Evolutionary conservation across 2,329 filamentous ascomycete species (phyloP).

Genomic region (Claviceps sp.): DNA sequence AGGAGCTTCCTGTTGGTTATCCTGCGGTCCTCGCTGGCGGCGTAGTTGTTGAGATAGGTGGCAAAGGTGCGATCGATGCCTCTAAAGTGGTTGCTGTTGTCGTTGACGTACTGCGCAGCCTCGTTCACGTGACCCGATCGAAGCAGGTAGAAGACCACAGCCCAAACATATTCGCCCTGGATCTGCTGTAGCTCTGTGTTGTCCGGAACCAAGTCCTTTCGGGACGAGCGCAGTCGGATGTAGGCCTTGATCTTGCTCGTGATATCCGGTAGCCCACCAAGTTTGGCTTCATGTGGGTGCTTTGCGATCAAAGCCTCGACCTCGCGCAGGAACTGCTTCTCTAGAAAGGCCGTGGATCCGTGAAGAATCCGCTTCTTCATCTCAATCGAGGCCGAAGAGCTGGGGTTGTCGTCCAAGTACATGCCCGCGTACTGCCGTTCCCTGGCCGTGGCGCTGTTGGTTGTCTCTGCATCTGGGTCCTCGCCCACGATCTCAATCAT

Average conservation of each 20-base stretch:
- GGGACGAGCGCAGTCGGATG: conserved; percentile 63
- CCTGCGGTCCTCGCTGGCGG: conserved; percentile 60
- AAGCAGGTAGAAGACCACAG: conserved; percentile 82
- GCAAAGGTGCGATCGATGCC: conserved; percentile 85
- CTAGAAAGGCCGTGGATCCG: conserved; percentile 68
- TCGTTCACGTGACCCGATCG: conserved; percentile 74
- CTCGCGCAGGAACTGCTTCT: conserved; percentile 66
- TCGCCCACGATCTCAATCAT: conserved; percentile 70
- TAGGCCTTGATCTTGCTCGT: conserved; percentile 88
- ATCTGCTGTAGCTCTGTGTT: conserved; percentile 69
- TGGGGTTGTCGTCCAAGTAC: conserved; percentile 63
- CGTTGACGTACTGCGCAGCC: conserved; percentile 74
- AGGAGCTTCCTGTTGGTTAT: conserved; percentile 62
- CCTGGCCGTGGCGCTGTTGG: conserved; percentile 50
- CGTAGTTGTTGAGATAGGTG: conserved; percentile 76
- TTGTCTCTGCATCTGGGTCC: conserved; percentile 43
- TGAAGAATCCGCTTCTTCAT: conserved; percentile 69
- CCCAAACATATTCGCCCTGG: conserved; percentile 80
- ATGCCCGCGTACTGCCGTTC: conserved; percentile 64
- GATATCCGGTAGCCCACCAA: conserved; percentile 78
- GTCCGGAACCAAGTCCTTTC: conserved; percentile 75
- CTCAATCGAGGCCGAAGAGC: conserved; percentile 47
- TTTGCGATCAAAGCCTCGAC: conserved; percentile 67
- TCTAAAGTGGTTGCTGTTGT: conserved; percentile 67
- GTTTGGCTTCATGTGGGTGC: conserved; percentile 75